Evolutionary conservation across 441 rosid species (phyloP), one percentile per base, ranked within the genome.

Genomic region (Bruguiera hainesii): DNA sequence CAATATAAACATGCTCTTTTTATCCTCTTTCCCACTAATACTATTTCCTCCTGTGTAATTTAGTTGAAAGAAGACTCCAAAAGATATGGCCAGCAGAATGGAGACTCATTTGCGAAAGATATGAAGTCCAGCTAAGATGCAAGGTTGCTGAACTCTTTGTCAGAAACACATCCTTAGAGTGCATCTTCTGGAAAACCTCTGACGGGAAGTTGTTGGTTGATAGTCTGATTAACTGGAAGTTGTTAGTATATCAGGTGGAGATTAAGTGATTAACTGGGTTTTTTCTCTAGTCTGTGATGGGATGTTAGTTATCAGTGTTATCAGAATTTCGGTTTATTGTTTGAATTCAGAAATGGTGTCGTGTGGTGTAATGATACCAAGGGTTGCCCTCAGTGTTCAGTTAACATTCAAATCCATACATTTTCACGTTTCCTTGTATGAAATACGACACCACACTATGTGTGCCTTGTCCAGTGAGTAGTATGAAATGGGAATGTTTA

Each of bases 31-130:
- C 46, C 26, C 68, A 53, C 68, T 71, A 56, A 70, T 2, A 6
- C 26, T 61, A 8, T 56, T 16, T 29, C 42, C 52, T 59, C 23
- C 59, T 35, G 25, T 71, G 18, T 49, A 49, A 69, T 71, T 73
- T 82, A 83, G 90, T 65, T 81, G 84, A 80, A 79, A 71, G 93
- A 79, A 73, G 84, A 72, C 52, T 31, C 46, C 21, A 50, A 42
- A 64, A 75, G 46, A 18, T 59, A 57, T 15, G 77, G 51, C 18
- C 68, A 61, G 30, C 79, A 67, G 70, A 76, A 84, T 18, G 83
- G 84, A 71, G 73, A 72, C 31, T 65, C 67, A 1, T 21, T 6
- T 42, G 23, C 46, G 2, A 67, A 49, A 68, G 80, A 80, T 65
- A 69, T 64, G 31, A 84, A 84, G 67, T 75, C 74, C 18, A 82